Evolutionary conservation across 148 eudicot species (phyloP), one percentile per base, ranked within the genome.

Genomic region (Nyssa sinensis): DNA sequence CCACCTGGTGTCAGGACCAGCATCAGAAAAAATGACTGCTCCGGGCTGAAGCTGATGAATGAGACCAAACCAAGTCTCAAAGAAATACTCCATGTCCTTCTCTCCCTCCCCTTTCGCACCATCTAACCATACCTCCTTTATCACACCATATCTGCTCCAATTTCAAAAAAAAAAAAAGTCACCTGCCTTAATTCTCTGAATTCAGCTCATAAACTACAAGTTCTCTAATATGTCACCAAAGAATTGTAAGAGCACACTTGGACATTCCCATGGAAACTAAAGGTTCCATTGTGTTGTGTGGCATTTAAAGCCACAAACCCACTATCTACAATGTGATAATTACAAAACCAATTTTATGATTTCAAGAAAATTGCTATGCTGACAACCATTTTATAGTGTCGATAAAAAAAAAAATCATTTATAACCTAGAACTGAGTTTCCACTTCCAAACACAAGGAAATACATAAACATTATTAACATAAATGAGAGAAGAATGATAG

Each of bases 1-100:
- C 97, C 97, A 92, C 69, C 94, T 86, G 17, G 79, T 73, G 74
- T 92, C 95, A 24, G 97, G 97, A 69, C 95, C 93, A 66, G 91
- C 95, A 79, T 92, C 97, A 28, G 97, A 92, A 74, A 92, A 92
- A 68, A 92, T 92, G 28, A 87, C 81, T 6, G 91, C 87, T 63
- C 84, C 86, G 3, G 97, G 91, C 80, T 92, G 97, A 58, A 82
- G 82, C 69, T 92, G 97, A 83, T 88, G 97, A 76, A 92, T 86
- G 64, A 88, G 74, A 81, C 76, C 73, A 86, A 90, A 92, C 97
- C 95, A 92, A 62, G 73, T 74, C 37, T 92, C 86, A 76, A 92
- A 92, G 78, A 75, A 92, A 69, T 92, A 92, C 53, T 90, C 84
- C 97, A 92, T 92, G 76, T 92, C 89, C 82, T 88, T 88, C 77